These are phyloP conservation scores for Gardenia jasminoides DNA, from an alignment of 257 asterid species.

Conservation along the genomic window DNA sequence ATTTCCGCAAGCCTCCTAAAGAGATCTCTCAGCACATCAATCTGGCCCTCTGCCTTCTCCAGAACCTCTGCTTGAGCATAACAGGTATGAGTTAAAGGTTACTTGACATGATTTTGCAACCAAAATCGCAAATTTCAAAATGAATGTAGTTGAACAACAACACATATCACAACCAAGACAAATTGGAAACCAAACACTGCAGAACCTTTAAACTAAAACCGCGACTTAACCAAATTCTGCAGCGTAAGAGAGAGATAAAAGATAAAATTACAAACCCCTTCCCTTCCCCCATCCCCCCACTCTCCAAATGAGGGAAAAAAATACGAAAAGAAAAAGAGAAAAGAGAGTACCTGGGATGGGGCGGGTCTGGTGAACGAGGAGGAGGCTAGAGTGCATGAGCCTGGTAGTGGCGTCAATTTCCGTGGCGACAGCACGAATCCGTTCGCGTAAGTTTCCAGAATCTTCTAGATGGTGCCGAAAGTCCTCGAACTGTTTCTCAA, in stretches of 20 bases:
- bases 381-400: conserved; percentile 45
- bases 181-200: background rate
- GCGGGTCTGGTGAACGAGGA: conserved; percentile 17
- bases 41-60: conserved; percentile 69
- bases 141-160: background rate
- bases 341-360: conserved; percentile 14
- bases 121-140: background rate
- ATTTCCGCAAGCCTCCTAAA: conserved; percentile 67
- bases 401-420: conserved; percentile 81
- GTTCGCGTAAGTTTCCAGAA: conserved; percentile 70
- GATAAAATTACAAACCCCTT: background rate
- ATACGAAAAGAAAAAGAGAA: no score
- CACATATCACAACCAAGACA: no score
- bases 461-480: conserved; percentile 68
- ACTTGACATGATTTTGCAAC: background rate
- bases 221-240: background rate
- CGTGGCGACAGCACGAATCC: conserved; percentile 62
- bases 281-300: no score
- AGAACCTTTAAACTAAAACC: background rate
- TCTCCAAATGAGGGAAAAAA: no score
- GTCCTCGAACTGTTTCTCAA: conserved; percentile 72
- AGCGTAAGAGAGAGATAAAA: background rate
- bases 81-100: background rate
- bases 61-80: conserved; percentile 56
- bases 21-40: conserved; percentile 50